Evolutionary conservation across 257 asterid genomes (phyloP).

Genomic region (Ajuga chamaepitys): DNA sequence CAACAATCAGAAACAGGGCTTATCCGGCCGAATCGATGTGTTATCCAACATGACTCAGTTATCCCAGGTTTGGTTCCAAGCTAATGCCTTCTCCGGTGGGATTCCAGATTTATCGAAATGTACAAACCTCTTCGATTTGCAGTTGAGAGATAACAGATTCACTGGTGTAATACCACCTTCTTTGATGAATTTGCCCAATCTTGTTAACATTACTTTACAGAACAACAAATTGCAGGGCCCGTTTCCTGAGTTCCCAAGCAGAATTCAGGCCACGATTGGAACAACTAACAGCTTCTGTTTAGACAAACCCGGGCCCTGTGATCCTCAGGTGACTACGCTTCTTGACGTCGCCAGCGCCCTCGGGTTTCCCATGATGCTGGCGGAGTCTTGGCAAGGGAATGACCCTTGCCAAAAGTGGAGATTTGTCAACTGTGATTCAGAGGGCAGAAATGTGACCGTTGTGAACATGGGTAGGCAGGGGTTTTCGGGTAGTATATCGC

Average conservation of each 20-base stretch:
- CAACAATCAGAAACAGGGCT: constrained; percentile 48
- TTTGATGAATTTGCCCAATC: constrained; percentile 36
- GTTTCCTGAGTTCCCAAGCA: constrained; percentile 31
- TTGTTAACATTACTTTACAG: constrained; percentile 44
- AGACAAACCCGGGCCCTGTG: constrained; percentile 60
- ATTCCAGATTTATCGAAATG: constrained; percentile 76
- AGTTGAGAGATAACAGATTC: constrained; percentile 60
- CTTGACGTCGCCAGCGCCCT: constrained; percentile 58
- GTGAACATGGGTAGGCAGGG: constrained; percentile 47
- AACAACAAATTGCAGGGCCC: constrained; percentile 78
- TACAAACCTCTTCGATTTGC: constrained; percentile 54
- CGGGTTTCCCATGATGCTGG: constrained; percentile 60
- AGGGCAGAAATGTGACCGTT: constrained; percentile 37
- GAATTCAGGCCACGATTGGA: constrained; percentile 25
- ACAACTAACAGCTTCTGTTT: constrained; percentile 59
- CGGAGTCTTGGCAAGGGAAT: constrained; percentile 70
- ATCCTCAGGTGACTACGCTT: constrained; percentile 61
- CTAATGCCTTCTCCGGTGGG: constrained; percentile 54
- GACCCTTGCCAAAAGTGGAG: constrained; percentile 61
- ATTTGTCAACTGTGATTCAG: constrained; percentile 53
- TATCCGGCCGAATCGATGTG: constrained; percentile 56
- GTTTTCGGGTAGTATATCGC: constrained; percentile 60
- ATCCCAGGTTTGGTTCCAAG: constrained; percentile 71
- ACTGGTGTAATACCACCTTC: constrained; percentile 73
- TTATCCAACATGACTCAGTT: constrained; percentile 52